Evolutionary conservation across 139 green algal species (phyloP), one percentile per base, ranked within the genome.

Genomic region (Microglena sp.): DNA sequence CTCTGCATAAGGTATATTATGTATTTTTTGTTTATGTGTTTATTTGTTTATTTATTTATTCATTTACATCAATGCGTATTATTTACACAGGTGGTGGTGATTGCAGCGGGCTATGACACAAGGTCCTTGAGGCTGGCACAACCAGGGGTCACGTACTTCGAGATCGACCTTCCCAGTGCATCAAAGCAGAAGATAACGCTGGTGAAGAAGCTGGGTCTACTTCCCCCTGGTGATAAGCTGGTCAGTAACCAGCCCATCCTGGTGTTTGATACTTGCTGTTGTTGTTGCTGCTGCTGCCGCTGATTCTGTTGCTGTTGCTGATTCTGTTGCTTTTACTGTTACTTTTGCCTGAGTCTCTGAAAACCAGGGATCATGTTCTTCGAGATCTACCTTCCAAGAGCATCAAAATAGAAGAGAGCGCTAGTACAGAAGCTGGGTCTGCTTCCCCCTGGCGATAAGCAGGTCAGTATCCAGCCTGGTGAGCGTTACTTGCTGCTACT

Each of bases 21-120:
- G n/a, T n/a, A n/a, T n/a, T 50, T 18, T 50, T 18, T 50, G 15
- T 50, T 18, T 50, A 11, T 50, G 15, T 50, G 15, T 50, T 18
- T 50, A 11, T 50, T 18, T 50, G 15, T 50, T 18, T 50, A 11
- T 50, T 18, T 50, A 11, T 50, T 18, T 50, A 11, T 50, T 18
- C 15, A 50, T 50, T 18, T 50, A 18, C 18, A 11, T 50, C 15
- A 50, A 50, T 50, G 40, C 18, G 40, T 50, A 18, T 31, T 22
- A 46, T 26, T 33, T 66, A 22, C 28, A 54, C 76, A 89, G 75
- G 82, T 90, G 22, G 79, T 87, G 33, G 44, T 82, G 33, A 66
- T 90, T 21, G 84, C 84, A 0, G 84, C 83, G 2, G 83, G 84
- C 5, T 91, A 83, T 59, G 84, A 91, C 74, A 91, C 80, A 0